Base-by-base conservation (phyloP, 2,329 filamentous ascomycete genomes). In the Fusarium fujikuroi region DNA sequence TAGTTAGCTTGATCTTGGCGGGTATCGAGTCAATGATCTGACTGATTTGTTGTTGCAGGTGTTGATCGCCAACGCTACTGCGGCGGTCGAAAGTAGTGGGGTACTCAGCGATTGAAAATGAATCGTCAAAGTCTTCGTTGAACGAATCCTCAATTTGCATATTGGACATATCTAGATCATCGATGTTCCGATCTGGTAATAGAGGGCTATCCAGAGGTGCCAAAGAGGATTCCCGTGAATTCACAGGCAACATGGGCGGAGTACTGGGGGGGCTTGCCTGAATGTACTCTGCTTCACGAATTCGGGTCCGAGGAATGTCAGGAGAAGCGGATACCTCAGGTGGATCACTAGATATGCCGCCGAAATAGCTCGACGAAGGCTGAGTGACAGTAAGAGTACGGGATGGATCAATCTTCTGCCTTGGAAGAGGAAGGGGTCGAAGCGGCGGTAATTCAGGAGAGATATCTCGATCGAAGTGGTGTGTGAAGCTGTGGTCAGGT, bases 31-130 rank as follows among this genome's bases (percentile, higher is more conserved):
- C 90, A 43, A 97, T 87, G 63, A 97, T 93, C 58, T 92, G 90
- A 77, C 90, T 92, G 54, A 97, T 95, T 79, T 95, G 94, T 70
- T 91, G 90, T 73, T 94, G 93, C 19, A 97, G 86, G 63, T 93
- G 89, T 72, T 94, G 91, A 71, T 92, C 90, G 1, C 87, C 83
- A 59, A 81, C 83, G 62, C 82, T 83, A 9, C 81, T 78, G 39
- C 80, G 75, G 21, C 78, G 78, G 23, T 77, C 66, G 36, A 76
- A 73, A 6, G 76, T 62, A 30, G 73, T 64, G 5, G 75, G 63
- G 30, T 78, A 62, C 60, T 82, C 81, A 2, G 80, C 79, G 10
- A 79, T 72, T 9, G 80, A 80, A 49, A 80, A 77, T 0, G 81
- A 81, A 52, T 84, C 82, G 16, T 88, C 86, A 30, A 84, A 83